phyloP scores from a whole-genome alignment of 192 early-diverging fungal species.

The Lobosporangium transversale region DNA sequence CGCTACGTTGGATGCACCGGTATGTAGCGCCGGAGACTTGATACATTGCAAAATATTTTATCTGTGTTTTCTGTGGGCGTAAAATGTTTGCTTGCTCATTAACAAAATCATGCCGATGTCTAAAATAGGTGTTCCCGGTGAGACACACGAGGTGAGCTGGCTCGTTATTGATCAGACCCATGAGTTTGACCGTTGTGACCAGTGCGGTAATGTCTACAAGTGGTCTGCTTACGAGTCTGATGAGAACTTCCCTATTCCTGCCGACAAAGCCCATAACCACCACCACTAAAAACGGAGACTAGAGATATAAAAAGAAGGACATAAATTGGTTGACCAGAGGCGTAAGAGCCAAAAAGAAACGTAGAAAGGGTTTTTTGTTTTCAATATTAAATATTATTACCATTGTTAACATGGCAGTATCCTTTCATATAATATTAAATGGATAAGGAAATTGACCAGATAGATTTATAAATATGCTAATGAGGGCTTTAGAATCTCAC shows the following conservation, averaged over 20 bases:
- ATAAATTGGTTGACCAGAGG: background rate
- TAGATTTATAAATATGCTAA: too few species aligned
- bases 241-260: conserved; percentile 54
- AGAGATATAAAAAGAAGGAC: background rate
- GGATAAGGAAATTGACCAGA: too few species aligned
- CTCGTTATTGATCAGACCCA: conserved; percentile 81
- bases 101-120: background rate
- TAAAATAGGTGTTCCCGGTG: conserved; percentile 86
- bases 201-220: conserved; percentile 89
- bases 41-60: conserved; percentile 5
- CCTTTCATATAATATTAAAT: too few species aligned
- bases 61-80: background rate
- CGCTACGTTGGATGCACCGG: conserved; percentile 95
- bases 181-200: conserved; percentile 91
- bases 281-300: conserved; percentile 40
- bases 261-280: conserved; percentile 45
- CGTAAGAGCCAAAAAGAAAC: conserved; percentile 22
- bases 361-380: conserved; percentile 41
- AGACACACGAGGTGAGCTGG: conserved; percentile 94
- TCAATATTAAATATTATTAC: background rate
- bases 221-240: conserved; percentile 47
- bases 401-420: background rate
- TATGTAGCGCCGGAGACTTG: too few species aligned
- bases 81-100: background rate
- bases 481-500: too few species aligned